Base-by-base conservation (phyloP, 495 filamentous ascomycete species). In the Extremus antarcticus region DNA sequence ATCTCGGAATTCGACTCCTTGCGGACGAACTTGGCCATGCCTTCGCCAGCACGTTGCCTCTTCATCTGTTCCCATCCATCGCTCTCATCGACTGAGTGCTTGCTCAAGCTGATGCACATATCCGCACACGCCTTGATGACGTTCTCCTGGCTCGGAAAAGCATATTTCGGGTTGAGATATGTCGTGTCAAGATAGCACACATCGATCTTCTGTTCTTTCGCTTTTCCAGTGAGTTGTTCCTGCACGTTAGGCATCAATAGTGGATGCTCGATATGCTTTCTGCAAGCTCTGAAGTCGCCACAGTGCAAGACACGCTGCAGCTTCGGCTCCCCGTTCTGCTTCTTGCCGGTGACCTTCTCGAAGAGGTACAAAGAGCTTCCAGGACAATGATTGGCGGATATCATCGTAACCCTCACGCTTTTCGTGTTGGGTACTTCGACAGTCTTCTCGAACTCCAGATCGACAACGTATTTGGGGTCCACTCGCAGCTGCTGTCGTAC, bases 151-250 rank as follows among this genome's bases (percentile, higher is more conserved):
- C 77, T 82, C 0, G 94, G 92, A 63, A 99, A 99, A 0, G 90
- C 84, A 70, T 97, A 99, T 48, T 89, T 90, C 1, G 92, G 92
- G 54, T 88, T 92, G 1, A 99, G 76, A 64, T 99, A 99, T 0
- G 92, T 99, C 0, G 92, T 99, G 64, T 99, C 92, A 13, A 99
- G 77, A 64, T 99, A 99, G 68, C 94, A 95, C 19, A 85, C 78
- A 65, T 99, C 94, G 45, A 99, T 85, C 56, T 81, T 86, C 58
- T 97, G 92, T 59, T 90, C 86, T 35, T 76, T 81, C 1, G 70
- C 75, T 66, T 84, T 84, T 4, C 87, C 85, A 2, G 81, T 81
- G 17, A 83, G 70, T 2, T 77, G 64, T 55, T 92, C 84, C 10
- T 84, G 60, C 2, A 82, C 74, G 19, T 95, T 81, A 0, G 92